Percentiles rank a stretch among this genome's conserved stretches.
These are phyloP conservation scores for Paramecium caudatum DNA, from an alignment of 73 alveolate genomes.

Conservation along the genomic window DNA sequence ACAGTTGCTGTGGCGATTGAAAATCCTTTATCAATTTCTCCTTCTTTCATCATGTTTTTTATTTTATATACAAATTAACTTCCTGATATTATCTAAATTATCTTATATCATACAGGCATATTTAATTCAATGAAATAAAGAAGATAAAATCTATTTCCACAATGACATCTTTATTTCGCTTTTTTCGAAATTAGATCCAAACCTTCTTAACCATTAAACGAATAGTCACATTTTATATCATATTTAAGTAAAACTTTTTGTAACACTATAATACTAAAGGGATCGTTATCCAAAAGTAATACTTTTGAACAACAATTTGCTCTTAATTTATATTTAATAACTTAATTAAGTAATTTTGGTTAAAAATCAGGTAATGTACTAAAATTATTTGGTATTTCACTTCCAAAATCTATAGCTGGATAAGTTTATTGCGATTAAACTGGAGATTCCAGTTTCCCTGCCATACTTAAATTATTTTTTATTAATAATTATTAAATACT, in stretches of 20 bases:
- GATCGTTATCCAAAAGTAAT: slow-evolving; percentile 18
- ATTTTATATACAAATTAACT: background rate
- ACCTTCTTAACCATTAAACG: background rate
- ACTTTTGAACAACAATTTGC: slow-evolving; percentile 37
- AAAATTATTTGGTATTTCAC: background rate
- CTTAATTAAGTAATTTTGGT: background rate
- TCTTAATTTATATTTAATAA: slow-evolving; percentile 12
- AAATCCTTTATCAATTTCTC: slow-evolving; percentile 46
- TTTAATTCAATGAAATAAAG: background rate
- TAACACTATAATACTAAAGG: slow-evolving; percentile 1
- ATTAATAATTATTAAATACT: background rate
- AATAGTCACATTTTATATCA: slow-evolving; percentile 29
- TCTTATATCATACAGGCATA: background rate
- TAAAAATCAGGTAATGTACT: background rate
- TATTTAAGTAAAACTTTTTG: background rate
- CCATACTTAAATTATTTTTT: background rate
- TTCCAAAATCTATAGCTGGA: slow-evolving; percentile 35
- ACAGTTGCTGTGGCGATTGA: slow-evolving; percentile 41
- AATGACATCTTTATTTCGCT: background rate
- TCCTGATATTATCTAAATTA: background rate
- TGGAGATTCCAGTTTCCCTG: background rate
- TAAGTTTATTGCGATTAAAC: background rate
- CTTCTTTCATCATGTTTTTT: slow-evolving; percentile 18
- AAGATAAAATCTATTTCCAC: slow-evolving; percentile 17
- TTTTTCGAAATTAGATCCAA: background rate